A percentile compares a stretch with the other conserved stretches of the same genome.
Conservation (phyloP, 768 basidiomycete genomes). For the Suillus discolor region DNA sequence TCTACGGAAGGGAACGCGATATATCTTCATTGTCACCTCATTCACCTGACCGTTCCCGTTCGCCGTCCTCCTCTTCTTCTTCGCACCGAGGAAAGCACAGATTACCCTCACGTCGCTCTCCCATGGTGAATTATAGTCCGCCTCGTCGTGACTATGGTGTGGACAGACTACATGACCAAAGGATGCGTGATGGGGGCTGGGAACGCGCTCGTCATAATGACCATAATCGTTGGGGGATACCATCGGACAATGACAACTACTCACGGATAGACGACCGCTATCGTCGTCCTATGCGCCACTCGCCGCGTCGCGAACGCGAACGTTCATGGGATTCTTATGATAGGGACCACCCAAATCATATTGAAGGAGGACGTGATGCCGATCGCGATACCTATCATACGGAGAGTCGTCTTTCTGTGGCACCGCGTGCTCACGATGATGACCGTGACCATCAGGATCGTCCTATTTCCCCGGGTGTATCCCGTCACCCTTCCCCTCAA, state of each 20-base stretch:
- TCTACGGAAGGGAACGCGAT: constrained; percentile 23
- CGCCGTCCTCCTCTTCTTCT: constrained; percentile 39
- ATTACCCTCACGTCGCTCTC: constrained; percentile 41
- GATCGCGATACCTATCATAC: constrained; percentile 12
- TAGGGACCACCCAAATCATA: constrained; percentile 10
- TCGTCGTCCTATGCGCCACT: constrained; percentile 16
- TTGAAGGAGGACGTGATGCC: constrained; percentile 11
- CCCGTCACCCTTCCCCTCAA: constrained; percentile 17
- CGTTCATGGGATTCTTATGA: constrained; percentile 17
- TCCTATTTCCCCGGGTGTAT: constrained; percentile 22
- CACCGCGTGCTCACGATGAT: constrained; percentile 12
- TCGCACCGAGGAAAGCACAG: constrained; percentile 35
- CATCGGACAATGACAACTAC: constrained; percentile 11
- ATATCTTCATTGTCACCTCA: constrained; percentile 25
- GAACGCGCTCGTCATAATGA: constrained; percentile 28
- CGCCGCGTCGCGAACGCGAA: constrained; percentile 20
- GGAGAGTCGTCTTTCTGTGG: constrained; percentile 13
- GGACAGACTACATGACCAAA: constrained; percentile 38
- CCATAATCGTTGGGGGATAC: constrained; percentile 14
- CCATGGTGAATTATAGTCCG: constrained; percentile 41
- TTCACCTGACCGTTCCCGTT: constrained; percentile 40
- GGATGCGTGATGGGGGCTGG: constrained; percentile 39
- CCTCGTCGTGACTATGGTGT: constrained; percentile 36
- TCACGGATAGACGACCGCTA: constrained; percentile 14
- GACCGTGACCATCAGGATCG: constrained; percentile 21